phyloP scores from a whole-genome alignment of 2,329 filamentous ascomycete genomes.

The Microcera coccophila region DNA sequence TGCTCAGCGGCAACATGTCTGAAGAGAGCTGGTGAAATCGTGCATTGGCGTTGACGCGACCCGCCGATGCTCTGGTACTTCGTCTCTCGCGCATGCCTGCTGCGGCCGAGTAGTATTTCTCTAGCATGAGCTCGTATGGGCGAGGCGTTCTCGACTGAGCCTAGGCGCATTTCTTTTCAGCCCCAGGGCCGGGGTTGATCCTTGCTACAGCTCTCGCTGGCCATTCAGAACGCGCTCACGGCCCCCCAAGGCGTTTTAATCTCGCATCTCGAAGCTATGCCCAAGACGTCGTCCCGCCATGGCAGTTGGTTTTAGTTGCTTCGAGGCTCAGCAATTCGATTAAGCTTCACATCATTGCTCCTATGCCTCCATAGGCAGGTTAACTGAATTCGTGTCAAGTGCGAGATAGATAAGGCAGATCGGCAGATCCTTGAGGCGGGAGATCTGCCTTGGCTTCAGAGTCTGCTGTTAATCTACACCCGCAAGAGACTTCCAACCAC shows the following conservation, averaged over 20 bases:
- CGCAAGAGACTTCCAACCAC: neutral
- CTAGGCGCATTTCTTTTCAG: conserved; percentile 26
- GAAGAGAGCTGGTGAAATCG: conserved; percentile 11
- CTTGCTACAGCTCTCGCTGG: conserved; percentile 19
- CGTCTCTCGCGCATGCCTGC: neutral
- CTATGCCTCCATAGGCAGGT: too few species aligned
- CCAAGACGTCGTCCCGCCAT: too few species aligned
- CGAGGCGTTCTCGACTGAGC: conserved; percentile 26
- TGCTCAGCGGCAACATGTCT: neutral
- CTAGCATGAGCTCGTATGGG: conserved; percentile 12
- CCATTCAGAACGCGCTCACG: conserved; percentile 15
- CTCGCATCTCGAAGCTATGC: neutral
- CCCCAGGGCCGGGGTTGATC: conserved; percentile 18
- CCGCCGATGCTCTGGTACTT: conserved; percentile 11
- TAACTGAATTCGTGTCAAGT: too few species aligned
- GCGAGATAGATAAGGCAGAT: too few species aligned
- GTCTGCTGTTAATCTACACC: neutral
- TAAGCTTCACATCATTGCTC: too few species aligned
- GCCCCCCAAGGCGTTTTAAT: conserved; percentile 21
- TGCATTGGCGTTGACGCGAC: conserved; percentile 12
- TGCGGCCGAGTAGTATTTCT: conserved; percentile 9
- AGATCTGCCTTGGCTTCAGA: too few species aligned
- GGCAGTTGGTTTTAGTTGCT: too few species aligned
- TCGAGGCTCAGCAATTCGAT: too few species aligned
- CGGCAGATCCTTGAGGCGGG: too few species aligned